These are phyloP conservation scores for Pichia sp. DNA, from an alignment of 1,139 yeast species.

Conservation along the genomic window DNA sequence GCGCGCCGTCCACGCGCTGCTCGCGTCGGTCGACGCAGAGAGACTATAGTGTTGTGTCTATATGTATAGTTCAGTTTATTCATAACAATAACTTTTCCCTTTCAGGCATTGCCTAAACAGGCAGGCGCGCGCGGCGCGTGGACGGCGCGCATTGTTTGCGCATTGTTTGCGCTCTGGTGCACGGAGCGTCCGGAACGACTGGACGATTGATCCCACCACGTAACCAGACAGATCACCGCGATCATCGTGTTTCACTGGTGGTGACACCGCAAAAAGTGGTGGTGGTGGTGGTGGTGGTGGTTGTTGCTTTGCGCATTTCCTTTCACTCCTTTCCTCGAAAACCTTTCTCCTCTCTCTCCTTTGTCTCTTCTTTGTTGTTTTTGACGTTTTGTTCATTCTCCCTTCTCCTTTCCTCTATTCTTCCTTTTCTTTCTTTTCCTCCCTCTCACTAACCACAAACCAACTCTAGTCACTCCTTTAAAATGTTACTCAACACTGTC, in stretches of 20 bases:
- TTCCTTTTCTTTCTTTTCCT: neutral
- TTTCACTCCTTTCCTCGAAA: neutral
- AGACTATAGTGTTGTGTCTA: too few relatives aligned
- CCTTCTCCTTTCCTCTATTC: neutral
- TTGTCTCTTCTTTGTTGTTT: neutral
- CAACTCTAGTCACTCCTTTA: slow-evolving; percentile 9
- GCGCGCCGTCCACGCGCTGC: neutral
- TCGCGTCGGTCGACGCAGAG: neutral
- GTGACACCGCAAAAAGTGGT: too few relatives aligned
- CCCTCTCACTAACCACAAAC: too few relatives aligned
- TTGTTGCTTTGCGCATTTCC: neutral
- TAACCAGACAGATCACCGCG: too few relatives aligned
- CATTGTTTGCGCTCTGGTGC: neutral
- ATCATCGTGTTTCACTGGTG: too few relatives aligned
- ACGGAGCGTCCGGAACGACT: too few relatives aligned
- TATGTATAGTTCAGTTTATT: too few relatives aligned
- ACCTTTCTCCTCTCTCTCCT: slow-evolving; percentile 1
- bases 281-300: neutral
- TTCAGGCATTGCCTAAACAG: too few relatives aligned
- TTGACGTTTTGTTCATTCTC: neutral
- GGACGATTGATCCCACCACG: too few relatives aligned
- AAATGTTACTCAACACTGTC: slow-evolving; percentile 25
- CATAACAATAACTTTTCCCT: too few relatives aligned
- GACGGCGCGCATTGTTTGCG: neutral
- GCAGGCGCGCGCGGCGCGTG: neutral